Base-by-base conservation (phyloP, 129 eudicot genomes). In the Ambrosia artemisiifolia region DNA sequence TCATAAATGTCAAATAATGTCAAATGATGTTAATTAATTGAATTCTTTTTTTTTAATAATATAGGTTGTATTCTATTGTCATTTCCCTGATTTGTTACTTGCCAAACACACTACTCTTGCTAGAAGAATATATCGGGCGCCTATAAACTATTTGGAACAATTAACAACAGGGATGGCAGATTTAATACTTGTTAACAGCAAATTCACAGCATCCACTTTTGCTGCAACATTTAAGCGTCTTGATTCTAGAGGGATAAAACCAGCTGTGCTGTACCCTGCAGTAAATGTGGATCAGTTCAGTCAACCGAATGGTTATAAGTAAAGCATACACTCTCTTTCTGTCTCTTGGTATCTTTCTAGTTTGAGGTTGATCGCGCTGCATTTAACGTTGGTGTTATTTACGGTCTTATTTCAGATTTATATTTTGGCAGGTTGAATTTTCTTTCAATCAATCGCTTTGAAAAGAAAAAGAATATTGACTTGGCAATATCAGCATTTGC, bases 111-210 rank as follows among this genome's bases (percentile, higher is more conserved):
- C 93, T 10, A 88, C 99, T 6, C 34, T 71, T 69, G 85, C 90
- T 24, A 79, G 97, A 88, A 94, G 89, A 81, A 88, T 94, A 43
- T 94, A 94, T 67, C 88, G 96, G 34, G 88, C 73, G 75, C 99
- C 99, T 49, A 82, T 94, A 59, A 96, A 94, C 76, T 90, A 75
- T 68, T 9, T 94, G 69, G 99, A 94, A 79, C 91, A 94, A 77
- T 73, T 85, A 76, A 94, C 99, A 65, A 94, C 97, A 81, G 99
- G 99, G 69, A 88, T 90, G 97, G 93, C 99, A 11, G 96, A 94
- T 81, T 67, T 88, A 44, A 83, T 90, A 83, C 83, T 94, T 46
- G 97, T 94, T 47, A 94, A 94, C 80, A 94, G 99, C 84, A 86
- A 86, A 69, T 94, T 94, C 70, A 94, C 99, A 42, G 97, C 97